Evolutionary conservation across 139 green algal species (phyloP), one percentile per base, ranked within the genome.

Genomic region (Chlorella sp.): DNA sequence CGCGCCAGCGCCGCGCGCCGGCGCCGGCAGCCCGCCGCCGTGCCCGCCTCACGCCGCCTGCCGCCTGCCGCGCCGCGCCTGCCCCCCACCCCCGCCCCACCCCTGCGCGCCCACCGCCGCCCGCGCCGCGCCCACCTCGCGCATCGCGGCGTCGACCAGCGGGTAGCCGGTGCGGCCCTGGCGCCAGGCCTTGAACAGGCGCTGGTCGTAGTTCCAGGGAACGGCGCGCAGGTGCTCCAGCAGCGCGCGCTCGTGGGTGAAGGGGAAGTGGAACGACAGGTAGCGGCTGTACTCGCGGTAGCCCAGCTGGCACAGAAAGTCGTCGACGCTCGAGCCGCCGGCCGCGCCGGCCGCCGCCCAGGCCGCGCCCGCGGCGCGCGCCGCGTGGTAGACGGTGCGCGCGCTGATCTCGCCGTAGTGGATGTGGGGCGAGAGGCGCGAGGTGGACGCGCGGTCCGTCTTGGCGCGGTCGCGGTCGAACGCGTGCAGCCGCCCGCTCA

Each of bases 261-360:
- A 98, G 58, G 94, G 94, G 89, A 95, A 97, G 88, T 98, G 93
- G 88, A 97, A 98, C 51, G 87, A 88, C 42, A 98, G 88, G 87
- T 98, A 98, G 76, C 92, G 86, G 33, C 63, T 81, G 79, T 97
- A 98, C 87, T 98, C 94, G 23, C 94, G 83, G 79, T 94, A 95
- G 8, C 89, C 93, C 76, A 98, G 75, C 84, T 98, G 90, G 36
- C 87, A 83, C 81, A 97, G 71, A 83, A 97, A 97, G 73, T 90
- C 90, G n/a, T 76, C 35, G 63, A 84, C 89, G 51, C 55, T 64
- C 31, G 61, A 53, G 59, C 71, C 46, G 25, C 42, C 67, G n/a
- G n/a, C n/a, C 61, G 42, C 41, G 27, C 66, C 66, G 31, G 50
- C 41, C 27, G 48, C 21, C 14, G 38, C 63, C 73, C 63, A 67